These are phyloP conservation scores for Trypanosomatidae sp. DNA, from an alignment of 208 protist genomes.

Conservation along the genomic window DNA sequence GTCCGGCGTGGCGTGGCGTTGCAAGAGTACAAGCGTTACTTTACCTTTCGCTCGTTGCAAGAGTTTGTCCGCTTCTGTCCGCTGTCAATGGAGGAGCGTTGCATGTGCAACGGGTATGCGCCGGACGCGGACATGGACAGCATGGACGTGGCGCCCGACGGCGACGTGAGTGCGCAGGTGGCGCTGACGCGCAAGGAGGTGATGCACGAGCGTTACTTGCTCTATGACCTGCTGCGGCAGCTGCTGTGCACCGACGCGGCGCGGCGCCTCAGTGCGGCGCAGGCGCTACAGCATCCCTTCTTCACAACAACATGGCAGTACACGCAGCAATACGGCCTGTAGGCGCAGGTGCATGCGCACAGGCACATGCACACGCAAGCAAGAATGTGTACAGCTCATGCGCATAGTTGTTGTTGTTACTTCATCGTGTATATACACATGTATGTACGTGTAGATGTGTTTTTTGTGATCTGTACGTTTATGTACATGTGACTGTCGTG, in stretches of 20 bases:
- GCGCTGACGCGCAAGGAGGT: constrained; percentile 23
- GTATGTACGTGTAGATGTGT: too few relatives aligned
- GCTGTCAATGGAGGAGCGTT: constrained; percentile 37
- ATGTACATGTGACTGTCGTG: too few relatives aligned
- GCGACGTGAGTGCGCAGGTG: constrained; percentile 2
- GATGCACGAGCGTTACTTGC: constrained; percentile 53
- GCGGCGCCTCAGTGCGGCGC: constrained; percentile 30
- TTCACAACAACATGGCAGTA: constrained; percentile 39
- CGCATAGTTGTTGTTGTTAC: too few relatives aligned
- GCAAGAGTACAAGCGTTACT: constrained; percentile 38
- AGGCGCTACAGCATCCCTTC: constrained; percentile 52
- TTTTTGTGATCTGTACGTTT: too few relatives aligned
- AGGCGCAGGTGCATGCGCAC: too few relatives aligned
- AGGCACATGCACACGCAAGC: too few relatives aligned
- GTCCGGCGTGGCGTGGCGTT: constrained; percentile 3
- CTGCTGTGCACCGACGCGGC: constrained; percentile 45
- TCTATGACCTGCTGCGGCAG: constrained; percentile 50
- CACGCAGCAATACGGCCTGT: constrained; percentile 1
- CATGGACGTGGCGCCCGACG: constrained; percentile 2
- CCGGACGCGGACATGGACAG: constrained; percentile 4
- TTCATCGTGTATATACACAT: too few relatives aligned
- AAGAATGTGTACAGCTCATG: too few relatives aligned
- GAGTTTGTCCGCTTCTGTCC: constrained; percentile 57
- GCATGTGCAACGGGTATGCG: constrained; percentile 34
- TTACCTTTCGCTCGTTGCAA: constrained; percentile 45